Conservation (phyloP, 2,329 filamentous ascomycete genomes). For the Neoascochyta sp. region DNA sequence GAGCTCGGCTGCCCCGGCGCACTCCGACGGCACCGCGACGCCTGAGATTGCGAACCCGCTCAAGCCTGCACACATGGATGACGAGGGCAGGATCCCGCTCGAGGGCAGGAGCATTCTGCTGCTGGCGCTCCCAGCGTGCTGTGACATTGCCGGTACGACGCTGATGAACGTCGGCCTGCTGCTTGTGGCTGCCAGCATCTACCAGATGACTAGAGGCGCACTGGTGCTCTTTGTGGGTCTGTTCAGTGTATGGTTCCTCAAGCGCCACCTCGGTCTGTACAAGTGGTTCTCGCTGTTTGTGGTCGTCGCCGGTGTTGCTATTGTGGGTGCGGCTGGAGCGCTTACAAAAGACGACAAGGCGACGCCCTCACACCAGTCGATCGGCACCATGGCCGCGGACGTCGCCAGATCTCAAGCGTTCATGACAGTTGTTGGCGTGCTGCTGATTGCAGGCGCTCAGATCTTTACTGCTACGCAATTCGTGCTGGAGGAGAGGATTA, state of each 20-base stretch:
- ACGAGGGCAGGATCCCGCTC: constrained; percentile 59
- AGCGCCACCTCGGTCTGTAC: constrained; percentile 73
- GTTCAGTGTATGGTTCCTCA: constrained; percentile 89
- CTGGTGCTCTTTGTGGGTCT: constrained; percentile 93
- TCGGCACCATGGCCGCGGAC: constrained; percentile 28
- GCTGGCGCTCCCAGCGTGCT: constrained; percentile 81
- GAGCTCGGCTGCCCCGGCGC: constrained; percentile 28
- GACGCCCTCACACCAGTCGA: constrained; percentile 24
- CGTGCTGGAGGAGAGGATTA: constrained; percentile 89
- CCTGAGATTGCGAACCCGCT: constrained; percentile 54
- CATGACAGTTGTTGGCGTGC: constrained; percentile 73
- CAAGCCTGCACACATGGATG: constrained; percentile 43
- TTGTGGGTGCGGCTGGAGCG: constrained; percentile 86
- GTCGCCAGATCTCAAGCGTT: constrained; percentile 51
- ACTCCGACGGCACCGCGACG: constrained; percentile 46
- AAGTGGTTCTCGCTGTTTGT: constrained; percentile 88
- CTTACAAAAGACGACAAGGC: constrained; percentile 67
- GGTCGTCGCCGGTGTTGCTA: constrained; percentile 80
- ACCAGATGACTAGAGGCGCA: constrained; percentile 96
- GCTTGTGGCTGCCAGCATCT: constrained; percentile 92
- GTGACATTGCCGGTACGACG: constrained; percentile 91
- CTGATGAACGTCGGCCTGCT: constrained; percentile 95
- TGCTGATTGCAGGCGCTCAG: constrained; percentile 89
- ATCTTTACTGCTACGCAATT: constrained; percentile 97
- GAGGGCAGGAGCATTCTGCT: constrained; percentile 68